Evolutionary conservation across 2,329 filamentous ascomycete species (phyloP), one percentile per base, ranked within the genome.

Genomic region (Amylocarpus encephaloides): DNA sequence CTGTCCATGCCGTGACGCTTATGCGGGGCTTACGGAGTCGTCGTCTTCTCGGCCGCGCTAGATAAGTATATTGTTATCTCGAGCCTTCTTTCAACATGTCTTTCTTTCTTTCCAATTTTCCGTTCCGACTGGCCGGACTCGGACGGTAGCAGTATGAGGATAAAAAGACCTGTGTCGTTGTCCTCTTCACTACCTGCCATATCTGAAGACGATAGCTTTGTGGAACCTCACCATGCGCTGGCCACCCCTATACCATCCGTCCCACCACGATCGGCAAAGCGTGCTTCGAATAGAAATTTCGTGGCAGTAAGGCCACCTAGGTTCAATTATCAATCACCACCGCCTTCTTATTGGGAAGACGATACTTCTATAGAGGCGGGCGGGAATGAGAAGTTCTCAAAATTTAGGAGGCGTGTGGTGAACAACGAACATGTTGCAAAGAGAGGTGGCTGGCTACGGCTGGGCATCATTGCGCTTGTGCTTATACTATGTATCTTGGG

Each of bases 371-470:
- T 54, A 9, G 46, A 47, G 9, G 54, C 52, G 1, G 48, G 57
- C 3, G 43, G 48, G 15, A 48, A 50, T 5, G 59, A 63, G 51
- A 63, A 59, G 30, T 38, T 63, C 13, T 39, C 51, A 6, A 52
- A 55, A 12, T 26, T 58, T 35, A 61, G 53, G 30, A 57, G 49
- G 7, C 50, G 51, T 2, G 10, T 58, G 5, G 35, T 22, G 15
- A 58, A 59, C 19, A 62, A 60, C 54, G 61, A 60, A 22, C 57
- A 61, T 52, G 53, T 66, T 45, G 62, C 59, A 26, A 58, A 62
- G 40, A 52, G 65, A 46, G 64, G 65, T 7, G 65, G 65, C 12
- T 67, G 66, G 66, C 59, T 54, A 43, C 47, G 64, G 26, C 59
- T 65, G 57, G 52, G 52, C 18, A 30, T 66, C 12, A 51, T 66